Evolutionary conservation across 129 eudicot species (phyloP), one percentile per base, ranked within the genome.

Genomic region (Smallanthus sonchifolius): DNA sequence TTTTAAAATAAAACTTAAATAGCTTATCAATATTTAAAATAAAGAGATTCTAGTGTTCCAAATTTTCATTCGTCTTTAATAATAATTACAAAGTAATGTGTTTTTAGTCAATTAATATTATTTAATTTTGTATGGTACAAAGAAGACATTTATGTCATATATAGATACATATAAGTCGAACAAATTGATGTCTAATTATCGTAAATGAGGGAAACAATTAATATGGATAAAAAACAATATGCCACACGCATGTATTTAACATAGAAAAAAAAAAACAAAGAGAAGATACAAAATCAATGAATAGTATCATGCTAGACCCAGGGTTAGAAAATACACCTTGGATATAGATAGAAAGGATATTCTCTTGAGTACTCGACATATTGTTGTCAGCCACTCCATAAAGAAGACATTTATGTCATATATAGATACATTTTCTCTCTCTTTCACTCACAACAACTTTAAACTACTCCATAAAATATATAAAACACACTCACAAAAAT

Each of bases 91-190:
- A 61, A 61, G 67, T 61, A 34, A 13, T 6, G 10, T 14, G 9
- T 34, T 61, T 32, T 24, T 4, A 61, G 2, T 61, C 1, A 51
- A 51, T 16, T 15, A n/a, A 16, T 64, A 9, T 7, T 64, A 49
- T 48, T 30, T 16, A 13, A 8, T 8, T 2, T 48, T 70, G 36
- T 70, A 49, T n/a, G 45, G 47, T 70, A 49, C 57, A 10, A 45
- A 68, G 42, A 45, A 68, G 73, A 44, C 55, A 47, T 30, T 13
- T 45, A 59, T 51, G 60, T 65, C 43, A 6, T 44, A 24, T 66
- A 10, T 76, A 65, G 55, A 40, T 38, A 67, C 49, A 67, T 30
- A 40, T 16, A 16, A 34, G 73, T 39, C 24, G 65, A 67, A 54
- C 74, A 67, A 67, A 8, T 32, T 59, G 61, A 34, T 57, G 39